These are phyloP conservation scores for Biancaea sappan DNA, from an alignment of 306 rosid genomes.

Conservation along the genomic window DNA sequence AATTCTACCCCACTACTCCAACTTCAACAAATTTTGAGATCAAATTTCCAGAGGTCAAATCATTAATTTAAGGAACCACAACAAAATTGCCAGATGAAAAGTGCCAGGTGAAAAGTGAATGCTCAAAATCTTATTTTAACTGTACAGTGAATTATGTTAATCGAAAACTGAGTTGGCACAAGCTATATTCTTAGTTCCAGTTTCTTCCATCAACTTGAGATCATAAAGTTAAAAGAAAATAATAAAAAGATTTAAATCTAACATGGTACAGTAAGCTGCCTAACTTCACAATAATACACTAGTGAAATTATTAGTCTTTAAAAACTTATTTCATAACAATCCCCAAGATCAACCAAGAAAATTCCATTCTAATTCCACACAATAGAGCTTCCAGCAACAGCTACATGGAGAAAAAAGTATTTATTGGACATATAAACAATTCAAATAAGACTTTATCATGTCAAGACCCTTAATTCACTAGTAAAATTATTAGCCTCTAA, in stretches of 20 bases:
- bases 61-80: not conserved
- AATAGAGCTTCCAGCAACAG: not conserved
- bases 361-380: not conserved
- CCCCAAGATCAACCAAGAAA: not conserved
- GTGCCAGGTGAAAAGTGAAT: not conserved
- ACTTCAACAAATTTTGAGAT: slow-evolving; percentile 10
- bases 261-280: not conserved
- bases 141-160: not conserved
- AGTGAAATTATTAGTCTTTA: not conserved
- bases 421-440: not conserved
- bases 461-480: not conserved
- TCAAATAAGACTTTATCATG: not conserved
- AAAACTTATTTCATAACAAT: not conserved
- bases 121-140: not conserved
- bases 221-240: not conserved
- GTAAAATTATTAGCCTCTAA: not conserved
- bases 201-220: not conserved
- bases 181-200: not conserved
- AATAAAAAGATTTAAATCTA: not conserved
- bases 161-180: not conserved
- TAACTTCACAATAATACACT: not conserved
- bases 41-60: not conserved
- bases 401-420: not conserved
- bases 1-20: not conserved
- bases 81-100: not conserved